Percentiles rank a stretch among this genome's conserved stretches.
Conservation (phyloP, 2,329 filamentous ascomycete species). For the Basipetospora sp. region DNA sequence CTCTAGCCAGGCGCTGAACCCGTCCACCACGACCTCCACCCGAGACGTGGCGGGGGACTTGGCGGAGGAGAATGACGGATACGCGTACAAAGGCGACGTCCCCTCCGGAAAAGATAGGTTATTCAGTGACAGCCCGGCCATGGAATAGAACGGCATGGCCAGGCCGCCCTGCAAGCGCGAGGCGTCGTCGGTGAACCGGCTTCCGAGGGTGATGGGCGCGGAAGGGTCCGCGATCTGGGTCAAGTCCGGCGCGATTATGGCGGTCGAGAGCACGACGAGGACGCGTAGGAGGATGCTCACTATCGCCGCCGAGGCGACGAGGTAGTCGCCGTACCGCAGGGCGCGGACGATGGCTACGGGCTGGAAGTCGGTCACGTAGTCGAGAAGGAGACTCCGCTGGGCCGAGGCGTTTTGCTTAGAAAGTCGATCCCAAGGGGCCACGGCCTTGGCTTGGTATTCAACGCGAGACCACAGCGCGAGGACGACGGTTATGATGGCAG, state of each 20-base stretch:
- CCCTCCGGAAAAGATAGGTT: conserved; percentile 21
- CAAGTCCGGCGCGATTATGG: conserved; percentile 20
- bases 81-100: conserved; percentile 18
- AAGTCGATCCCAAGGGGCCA: conserved; percentile 24
- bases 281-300: conserved; percentile 19
- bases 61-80: conserved; percentile 18
- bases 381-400: conserved; percentile 21
- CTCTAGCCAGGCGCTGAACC: conserved; percentile 18
- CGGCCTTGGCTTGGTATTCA: conserved; percentile 23
- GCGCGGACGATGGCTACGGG: conserved; percentile 16
- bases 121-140: conserved; percentile 12
- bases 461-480: conserved; percentile 22
- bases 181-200: conserved; percentile 16
- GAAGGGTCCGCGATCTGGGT: conserved; percentile 14
- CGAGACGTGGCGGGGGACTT: conserved; percentile 12
- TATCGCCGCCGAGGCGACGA: conserved; percentile 16
- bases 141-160: conserved; percentile 18
- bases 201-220: conserved; percentile 14
- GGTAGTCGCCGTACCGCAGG: conserved; percentile 19
- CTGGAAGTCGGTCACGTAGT: conserved; percentile 19
- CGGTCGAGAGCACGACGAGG: conserved; percentile 21
- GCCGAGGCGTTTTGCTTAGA: conserved; percentile 15
- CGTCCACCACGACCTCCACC: conserved; percentile 19
- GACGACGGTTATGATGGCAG: conserved; percentile 18
- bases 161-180: conserved; percentile 13